These are phyloP conservation scores for Saksenaea vasiformis DNA, from an alignment of 371 early-diverging fungal genomes.

Conservation along the genomic window DNA sequence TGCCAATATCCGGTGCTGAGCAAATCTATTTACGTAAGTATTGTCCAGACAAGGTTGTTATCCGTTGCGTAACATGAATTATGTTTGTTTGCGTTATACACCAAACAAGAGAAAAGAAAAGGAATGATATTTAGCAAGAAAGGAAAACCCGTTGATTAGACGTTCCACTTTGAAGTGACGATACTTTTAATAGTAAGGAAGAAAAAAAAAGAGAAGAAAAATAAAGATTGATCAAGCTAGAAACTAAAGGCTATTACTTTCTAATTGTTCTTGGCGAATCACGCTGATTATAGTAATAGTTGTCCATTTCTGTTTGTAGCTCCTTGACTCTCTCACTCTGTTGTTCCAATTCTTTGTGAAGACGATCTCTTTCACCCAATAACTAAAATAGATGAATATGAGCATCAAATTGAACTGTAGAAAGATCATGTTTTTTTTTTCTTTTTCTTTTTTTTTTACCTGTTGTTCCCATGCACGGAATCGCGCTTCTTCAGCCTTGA, in stretches of 20 bases:
- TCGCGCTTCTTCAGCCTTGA: constrained; percentile 88
- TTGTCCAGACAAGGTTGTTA: too few relatives aligned
- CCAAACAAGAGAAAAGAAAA: too few relatives aligned
- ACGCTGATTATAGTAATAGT: constrained; percentile 42
- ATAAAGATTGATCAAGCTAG: background rate
- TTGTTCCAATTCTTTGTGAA: constrained; percentile 94
- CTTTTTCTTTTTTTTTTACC: too few relatives aligned
- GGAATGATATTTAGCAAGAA: too few relatives aligned
- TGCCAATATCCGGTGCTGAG: too few relatives aligned
- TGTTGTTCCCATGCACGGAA: constrained; percentile 97
- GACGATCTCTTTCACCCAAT: constrained; percentile 93
- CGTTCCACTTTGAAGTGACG: background rate
- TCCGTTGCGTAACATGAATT: too few relatives aligned
- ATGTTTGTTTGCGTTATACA: too few relatives aligned
- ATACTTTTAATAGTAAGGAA: background rate
- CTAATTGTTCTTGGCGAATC: constrained; percentile 37
- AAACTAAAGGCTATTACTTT: constrained; percentile 22
- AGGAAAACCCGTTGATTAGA: too few relatives aligned
- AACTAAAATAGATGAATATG: constrained; percentile 46
- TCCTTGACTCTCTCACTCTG: constrained; percentile 89
- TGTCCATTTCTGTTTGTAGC: constrained; percentile 82
- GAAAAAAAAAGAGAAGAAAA: too few relatives aligned
- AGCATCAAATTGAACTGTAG: background rate
- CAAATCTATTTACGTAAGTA: too few relatives aligned
- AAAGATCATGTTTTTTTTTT: background rate